Percentiles rank a stretch among this genome's conserved stretches.
Evolutionary conservation across 192 early-diverging fungal species (phyloP).

Genomic region (Phycomyces blakesleeanus): DNA sequence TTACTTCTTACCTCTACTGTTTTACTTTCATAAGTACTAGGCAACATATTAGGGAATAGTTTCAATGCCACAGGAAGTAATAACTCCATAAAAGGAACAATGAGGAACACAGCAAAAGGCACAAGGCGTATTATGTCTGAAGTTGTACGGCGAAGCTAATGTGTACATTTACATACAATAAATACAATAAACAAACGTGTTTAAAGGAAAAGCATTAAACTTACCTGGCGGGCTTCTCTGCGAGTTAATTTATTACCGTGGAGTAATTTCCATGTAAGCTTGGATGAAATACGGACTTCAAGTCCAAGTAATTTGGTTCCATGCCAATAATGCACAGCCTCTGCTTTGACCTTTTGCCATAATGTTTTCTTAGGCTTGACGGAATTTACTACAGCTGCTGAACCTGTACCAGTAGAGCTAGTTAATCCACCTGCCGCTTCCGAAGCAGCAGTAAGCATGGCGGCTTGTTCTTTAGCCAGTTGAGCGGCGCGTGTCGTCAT

Average conservation of each 20-base stretch:
- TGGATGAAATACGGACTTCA: slow-evolving; percentile 77
- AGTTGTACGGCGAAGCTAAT: slow-evolving; percentile 74
- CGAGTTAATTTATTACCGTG: slow-evolving; percentile 71
- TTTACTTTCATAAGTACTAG: slow-evolving; percentile 90
- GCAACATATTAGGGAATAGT: slow-evolving; percentile 93
- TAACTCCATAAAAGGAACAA: slow-evolving; percentile 91
- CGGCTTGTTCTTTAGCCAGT: slow-evolving; percentile 25
- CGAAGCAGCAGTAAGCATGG: slow-evolving; percentile 11
- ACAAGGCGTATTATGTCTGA: slow-evolving; percentile 83
- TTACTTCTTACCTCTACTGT: slow-evolving; percentile 60
- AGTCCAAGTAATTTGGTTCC: slow-evolving; percentile 83
- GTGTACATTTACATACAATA: not conserved
- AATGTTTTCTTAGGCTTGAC: slow-evolving; percentile 47
- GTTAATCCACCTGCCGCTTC: not conserved
- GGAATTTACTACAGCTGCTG: too few species aligned
- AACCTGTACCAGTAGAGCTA: not conserved
- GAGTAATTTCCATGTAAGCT: slow-evolving; percentile 64
- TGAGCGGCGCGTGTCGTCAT: slow-evolving; percentile 24
- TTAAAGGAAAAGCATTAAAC: not conserved
- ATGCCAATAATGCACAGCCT: slow-evolving; percentile 84
- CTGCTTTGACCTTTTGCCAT: slow-evolving; percentile 74
- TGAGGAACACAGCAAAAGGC: slow-evolving; percentile 83
- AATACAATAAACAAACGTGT: too few species aligned
- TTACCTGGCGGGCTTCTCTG: slow-evolving; percentile 77
- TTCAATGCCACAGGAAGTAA: slow-evolving; percentile 82